These are phyloP conservation scores for Suillus lakei DNA, from an alignment of 768 basidiomycete species.

Conservation along the genomic window DNA sequence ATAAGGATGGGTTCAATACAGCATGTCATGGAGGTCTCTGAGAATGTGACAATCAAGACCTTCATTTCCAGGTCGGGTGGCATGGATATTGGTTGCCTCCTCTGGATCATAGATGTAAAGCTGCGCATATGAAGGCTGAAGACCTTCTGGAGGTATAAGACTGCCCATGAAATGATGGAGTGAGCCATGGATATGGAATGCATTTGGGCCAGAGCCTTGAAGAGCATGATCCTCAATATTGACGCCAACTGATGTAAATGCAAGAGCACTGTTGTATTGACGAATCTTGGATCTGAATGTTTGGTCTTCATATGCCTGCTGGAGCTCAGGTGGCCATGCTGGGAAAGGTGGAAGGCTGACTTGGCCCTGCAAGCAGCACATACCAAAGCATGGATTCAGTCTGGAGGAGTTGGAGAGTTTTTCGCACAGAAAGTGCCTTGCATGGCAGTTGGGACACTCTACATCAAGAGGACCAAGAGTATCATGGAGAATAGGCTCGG, in stretches of 20 bases:
- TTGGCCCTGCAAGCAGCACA: slow-evolving; percentile 33
- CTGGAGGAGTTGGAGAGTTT: slow-evolving; percentile 10
- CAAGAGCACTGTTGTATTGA: slow-evolving; percentile 47
- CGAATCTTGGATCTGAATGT: slow-evolving; percentile 40
- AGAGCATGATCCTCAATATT: slow-evolving; percentile 33
- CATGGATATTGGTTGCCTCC: slow-evolving; percentile 34
- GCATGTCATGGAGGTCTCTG: slow-evolving; percentile 27
- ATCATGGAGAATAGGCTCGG: slow-evolving; percentile 14
- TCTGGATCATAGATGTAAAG: slow-evolving; percentile 46
- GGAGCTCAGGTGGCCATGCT: slow-evolving; percentile 19
- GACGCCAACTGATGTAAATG: slow-evolving; percentile 44
- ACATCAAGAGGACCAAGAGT: slow-evolving; percentile 13
- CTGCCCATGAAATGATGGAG: slow-evolving; percentile 42
- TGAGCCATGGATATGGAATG: slow-evolving; percentile 40
- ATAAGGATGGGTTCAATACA: slow-evolving; percentile 30
- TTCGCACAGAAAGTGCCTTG: slow-evolving; percentile 21
- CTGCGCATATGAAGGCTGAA: slow-evolving; percentile 40
- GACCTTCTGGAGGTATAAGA: slow-evolving; percentile 28
- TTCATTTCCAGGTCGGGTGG: slow-evolving; percentile 22
- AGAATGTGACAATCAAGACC: slow-evolving; percentile 25
- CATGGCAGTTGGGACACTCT: slow-evolving; percentile 22
- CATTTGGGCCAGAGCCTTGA: slow-evolving; percentile 35
- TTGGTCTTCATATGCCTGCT: slow-evolving; percentile 20
- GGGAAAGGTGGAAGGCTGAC: slow-evolving; percentile 26
- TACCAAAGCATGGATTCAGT: slow-evolving; percentile 20